These are phyloP conservation scores for Penicillium sp. DNA, from an alignment of 2,329 filamentous ascomycete species.

Conservation along the genomic window DNA sequence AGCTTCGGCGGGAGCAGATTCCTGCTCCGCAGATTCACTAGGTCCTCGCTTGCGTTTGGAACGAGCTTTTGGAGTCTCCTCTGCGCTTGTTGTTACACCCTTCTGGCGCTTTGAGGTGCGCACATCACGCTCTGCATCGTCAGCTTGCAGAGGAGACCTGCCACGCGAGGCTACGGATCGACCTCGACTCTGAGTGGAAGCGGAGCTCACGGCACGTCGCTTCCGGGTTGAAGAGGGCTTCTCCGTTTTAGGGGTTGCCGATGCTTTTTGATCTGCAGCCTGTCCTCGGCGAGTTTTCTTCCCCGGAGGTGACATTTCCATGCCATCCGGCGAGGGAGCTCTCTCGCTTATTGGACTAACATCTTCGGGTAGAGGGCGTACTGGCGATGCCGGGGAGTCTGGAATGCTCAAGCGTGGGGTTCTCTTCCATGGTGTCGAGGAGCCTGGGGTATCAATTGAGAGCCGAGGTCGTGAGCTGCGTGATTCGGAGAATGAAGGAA, in stretches of 20 bases:
- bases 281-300: conserved; percentile 25
- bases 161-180: conserved; percentile 39
- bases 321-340: conserved; percentile 38
- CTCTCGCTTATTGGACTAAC: conserved; percentile 49
- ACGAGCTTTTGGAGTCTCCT: conserved; percentile 30
- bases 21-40: conserved; percentile 34
- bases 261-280: conserved; percentile 21
- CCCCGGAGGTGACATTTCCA: conserved; percentile 27
- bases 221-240: conserved; percentile 26
- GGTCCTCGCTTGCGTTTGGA: conserved; percentile 44
- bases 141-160: conserved; percentile 25
- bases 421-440: conserved; percentile 47
- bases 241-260: conserved; percentile 27
- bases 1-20: conserved; percentile 26
- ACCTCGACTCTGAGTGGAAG: conserved; percentile 39
- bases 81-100: conserved; percentile 16
- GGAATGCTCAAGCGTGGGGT: conserved; percentile 37
- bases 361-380: conserved; percentile 43
- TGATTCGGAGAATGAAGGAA: conserved; percentile 26
- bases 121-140: conserved; percentile 33
- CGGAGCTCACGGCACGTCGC: conserved; percentile 35
- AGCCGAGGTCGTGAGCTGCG: conserved; percentile 32
- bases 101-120: conserved; percentile 32
- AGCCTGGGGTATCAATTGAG: conserved; percentile 42
- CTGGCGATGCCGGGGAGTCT: conserved; percentile 40